Evolutionary conservation across 306 rosid genomes (phyloP), one percentile per base, ranked within the genome.

Genomic region (Citrullus mucosospermus): DNA sequence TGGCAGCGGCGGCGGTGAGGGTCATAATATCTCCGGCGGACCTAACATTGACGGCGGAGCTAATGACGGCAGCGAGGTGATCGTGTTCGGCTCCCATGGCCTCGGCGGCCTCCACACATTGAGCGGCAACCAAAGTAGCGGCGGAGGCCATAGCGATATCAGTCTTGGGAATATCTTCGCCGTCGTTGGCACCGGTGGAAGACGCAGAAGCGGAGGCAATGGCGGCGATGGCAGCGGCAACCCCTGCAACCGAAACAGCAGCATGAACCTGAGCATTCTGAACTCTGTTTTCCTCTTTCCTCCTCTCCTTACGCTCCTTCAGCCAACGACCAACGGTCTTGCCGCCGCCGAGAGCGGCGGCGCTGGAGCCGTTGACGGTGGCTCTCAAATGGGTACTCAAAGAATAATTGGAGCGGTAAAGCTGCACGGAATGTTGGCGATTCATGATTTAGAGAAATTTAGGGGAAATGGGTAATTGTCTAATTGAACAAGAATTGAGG

Each of bases 301-400:
- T 93, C 87, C 89, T 93, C 90, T 93, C 98, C 84, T 73, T 93
- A 84, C 98, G 78, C 16, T 93, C 97, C 90, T 92, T 93, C 4
- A 93, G 85, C 98, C 98, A 93, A 83, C 98, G 83, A 5, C 98
- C 98, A 0, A 93, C 93, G 32, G 97, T 92, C 90, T 91, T 96
- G 3, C 71, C 71, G 0, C 97, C 93, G 0, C 96, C 88, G 0
- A 85, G 79, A 0, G 85, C 67, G 2, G 78, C 54, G 0, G 84
- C 63, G 0, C 80, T 50, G 5, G 83, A 76, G 6, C 73, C 82
- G 15, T 8, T 83, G 73, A 85, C 77, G 32, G 87, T 57, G 0
- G 86, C 51, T 56, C 90, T 81, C 30, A 62, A 80, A 67, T 87
- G 89, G 56, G 63, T 39, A 36, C 79, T 87, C 9, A 80, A 73